phyloP scores from a whole-genome alignment of 2,329 filamentous ascomycete species.

The Claviceps citrina region DNA sequence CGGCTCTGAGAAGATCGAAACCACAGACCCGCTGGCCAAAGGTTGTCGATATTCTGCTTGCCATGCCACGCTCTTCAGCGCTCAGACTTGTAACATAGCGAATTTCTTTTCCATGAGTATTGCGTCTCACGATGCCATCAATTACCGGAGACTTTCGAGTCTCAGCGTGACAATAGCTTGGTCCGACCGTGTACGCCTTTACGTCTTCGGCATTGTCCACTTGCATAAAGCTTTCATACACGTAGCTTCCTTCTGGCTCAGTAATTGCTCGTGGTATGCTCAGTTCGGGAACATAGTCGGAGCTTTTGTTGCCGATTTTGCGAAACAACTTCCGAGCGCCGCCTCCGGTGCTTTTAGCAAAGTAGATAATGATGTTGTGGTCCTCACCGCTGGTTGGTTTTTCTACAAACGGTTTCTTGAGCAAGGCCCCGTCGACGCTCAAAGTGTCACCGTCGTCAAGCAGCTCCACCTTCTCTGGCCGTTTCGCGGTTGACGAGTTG shows the following conservation, averaged over 20 bases:
- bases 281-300: constrained; percentile 73
- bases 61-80: constrained; percentile 69
- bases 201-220: constrained; percentile 97
- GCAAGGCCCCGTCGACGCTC: constrained; percentile 64
- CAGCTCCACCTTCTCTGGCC: constrained; percentile 62
- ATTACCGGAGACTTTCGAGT: constrained; percentile 95
- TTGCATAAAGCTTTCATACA: constrained; percentile 93
- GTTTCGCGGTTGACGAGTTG: constrained; percentile 44
- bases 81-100: constrained; percentile 81
- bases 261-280: constrained; percentile 64
- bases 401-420: constrained; percentile 92
- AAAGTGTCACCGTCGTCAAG: constrained; percentile 83
- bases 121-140: constrained; percentile 85
- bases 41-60: constrained; percentile 73
- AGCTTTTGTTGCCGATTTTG: constrained; percentile 98
- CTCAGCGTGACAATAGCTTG: constrained; percentile 87
- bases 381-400: constrained; percentile 98
- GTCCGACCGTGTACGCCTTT: constrained; percentile 93
- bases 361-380: constrained; percentile 98
- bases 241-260: constrained; percentile 68
- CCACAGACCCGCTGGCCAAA: constrained; percentile 94
- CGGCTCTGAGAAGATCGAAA: constrained; percentile 80
- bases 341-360: constrained; percentile 70
- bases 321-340: constrained; percentile 85
- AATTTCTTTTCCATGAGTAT: constrained; percentile 93